phyloP scores from a whole-genome alignment of 169 alveolate species.

The Plasmodium relictum region DNA sequence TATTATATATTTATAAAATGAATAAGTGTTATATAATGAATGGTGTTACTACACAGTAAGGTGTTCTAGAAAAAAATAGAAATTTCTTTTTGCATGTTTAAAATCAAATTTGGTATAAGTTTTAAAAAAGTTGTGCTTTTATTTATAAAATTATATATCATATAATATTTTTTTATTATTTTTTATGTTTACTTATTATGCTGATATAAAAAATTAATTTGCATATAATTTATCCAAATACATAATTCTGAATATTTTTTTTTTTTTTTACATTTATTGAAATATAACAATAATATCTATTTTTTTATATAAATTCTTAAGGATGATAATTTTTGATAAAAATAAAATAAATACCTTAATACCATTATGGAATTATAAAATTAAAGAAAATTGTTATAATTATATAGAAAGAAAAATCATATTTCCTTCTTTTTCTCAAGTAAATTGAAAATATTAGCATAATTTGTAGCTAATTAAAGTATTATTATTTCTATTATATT shows the following conservation, averaged over 20 bases:
- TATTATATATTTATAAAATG: too few relatives aligned
- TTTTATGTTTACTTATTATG: too few relatives aligned
- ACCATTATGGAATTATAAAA: conserved; percentile 49
- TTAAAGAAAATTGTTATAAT: conserved; percentile 27
- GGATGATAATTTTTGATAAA: conserved; percentile 20
- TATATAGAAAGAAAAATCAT: conserved; percentile 57
- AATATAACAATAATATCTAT: neutral
- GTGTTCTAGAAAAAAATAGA: too few relatives aligned
- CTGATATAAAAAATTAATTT: too few relatives aligned
- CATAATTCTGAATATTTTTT: neutral
- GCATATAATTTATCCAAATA: too few relatives aligned
- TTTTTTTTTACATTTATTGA: neutral
- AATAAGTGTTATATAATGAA: too few relatives aligned
- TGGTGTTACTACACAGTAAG: too few relatives aligned
- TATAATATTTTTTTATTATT: too few relatives aligned
- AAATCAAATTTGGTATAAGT: too few relatives aligned
- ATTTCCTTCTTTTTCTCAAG: conserved; percentile 31
- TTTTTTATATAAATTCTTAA: neutral
- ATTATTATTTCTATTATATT: neutral
- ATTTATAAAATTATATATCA: too few relatives aligned
- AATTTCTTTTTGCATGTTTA: too few relatives aligned
- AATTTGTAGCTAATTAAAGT: neutral
- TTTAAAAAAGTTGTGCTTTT: too few relatives aligned
- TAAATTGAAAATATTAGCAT: neutral
- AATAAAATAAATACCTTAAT: conserved; percentile 11